Evolutionary conservation across 495 filamentous ascomycete species (phyloP), one percentile per base, ranked within the genome.

Genomic region (Penicillium waksmanii): DNA sequence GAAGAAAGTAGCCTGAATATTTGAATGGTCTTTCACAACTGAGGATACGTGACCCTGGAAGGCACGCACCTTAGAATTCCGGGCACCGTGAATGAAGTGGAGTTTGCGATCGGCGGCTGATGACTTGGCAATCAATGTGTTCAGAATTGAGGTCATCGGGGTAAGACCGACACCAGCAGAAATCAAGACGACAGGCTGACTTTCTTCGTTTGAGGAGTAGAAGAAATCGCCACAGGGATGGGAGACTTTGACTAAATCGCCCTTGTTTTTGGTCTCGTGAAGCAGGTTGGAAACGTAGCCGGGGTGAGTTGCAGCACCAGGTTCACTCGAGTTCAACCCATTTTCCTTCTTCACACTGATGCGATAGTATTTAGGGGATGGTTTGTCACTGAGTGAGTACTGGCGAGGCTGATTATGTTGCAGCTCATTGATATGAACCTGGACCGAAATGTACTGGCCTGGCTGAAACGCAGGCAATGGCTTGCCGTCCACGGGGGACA

Each of bases 201-300:
- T 61, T 31, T 3, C 53, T 40, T 63, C 25, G 5, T 55, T 58
- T 1, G 61, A 59, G 21, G 66, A 54, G 51, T 84, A 77, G 77
- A 82, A 87, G 76, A 92, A 92, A 59, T 90, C 88, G 34, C 89
- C 89, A 38, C 72, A 80, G 6, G 89, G 88, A 66, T 89, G 87
- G 4, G 87, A 86, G 3, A 92, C 76, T 61, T 85, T 74, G 51
- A 92, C 61, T 5, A 73, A 64, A 58, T 87, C 84, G 44, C 88
- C 89, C 34, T 82, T 79, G 6, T 79, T 71, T 71, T 82, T 80
- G 9, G 74, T 65, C 62, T 84, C 82, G 73, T 92, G 87, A 31
- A 92, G 74, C 55, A 89, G 68, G 67, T 91, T 92, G 55, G 86
- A 90, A 9, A 92, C 80, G 63, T 84, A 76, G n/a, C 87, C 88